Conservation (phyloP, 2,329 filamentous ascomycete genomes). For the Ophiosphaerella narmari region DNA sequence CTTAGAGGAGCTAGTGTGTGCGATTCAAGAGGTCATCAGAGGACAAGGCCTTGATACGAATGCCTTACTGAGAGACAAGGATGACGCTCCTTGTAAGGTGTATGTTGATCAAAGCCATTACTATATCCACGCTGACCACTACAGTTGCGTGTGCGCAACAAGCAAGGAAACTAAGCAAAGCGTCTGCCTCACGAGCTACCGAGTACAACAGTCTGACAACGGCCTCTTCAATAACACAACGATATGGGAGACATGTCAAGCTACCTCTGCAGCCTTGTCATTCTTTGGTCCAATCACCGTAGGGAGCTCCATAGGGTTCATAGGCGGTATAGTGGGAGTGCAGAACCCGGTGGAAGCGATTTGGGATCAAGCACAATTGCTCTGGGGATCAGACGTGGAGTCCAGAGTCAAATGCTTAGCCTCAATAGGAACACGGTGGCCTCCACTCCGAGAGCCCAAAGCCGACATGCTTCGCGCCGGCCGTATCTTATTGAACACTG, state of each 20-base stretch:
- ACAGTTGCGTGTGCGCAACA: slow-evolving; percentile 27
- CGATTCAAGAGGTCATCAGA: slow-evolving; percentile 14
- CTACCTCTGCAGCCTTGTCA: neutral
- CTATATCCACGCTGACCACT: neutral
- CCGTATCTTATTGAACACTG: too few relatives aligned
- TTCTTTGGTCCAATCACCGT: too few relatives aligned
- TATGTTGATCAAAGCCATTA: neutral
- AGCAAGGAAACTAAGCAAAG: slow-evolving; percentile 36
- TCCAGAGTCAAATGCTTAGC: too few relatives aligned
- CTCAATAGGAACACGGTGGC: too few relatives aligned
- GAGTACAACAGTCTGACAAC: slow-evolving; percentile 22
- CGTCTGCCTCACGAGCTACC: slow-evolving; percentile 41
- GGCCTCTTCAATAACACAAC: slow-evolving; percentile 19
- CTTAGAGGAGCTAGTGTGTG: slow-evolving; percentile 14
- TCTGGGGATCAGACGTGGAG: too few relatives aligned
- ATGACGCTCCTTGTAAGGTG: slow-evolving; percentile 6
- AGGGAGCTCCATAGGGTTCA: too few relatives aligned
- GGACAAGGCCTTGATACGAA: slow-evolving; percentile 13
- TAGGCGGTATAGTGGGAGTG: too few relatives aligned
- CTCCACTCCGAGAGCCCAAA: too few relatives aligned
- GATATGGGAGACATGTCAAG: slow-evolving; percentile 11
- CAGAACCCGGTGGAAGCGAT: too few relatives aligned
- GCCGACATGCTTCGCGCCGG: too few relatives aligned
- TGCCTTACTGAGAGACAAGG: slow-evolving; percentile 8
- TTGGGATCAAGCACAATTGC: too few relatives aligned